phyloP scores from a whole-genome alignment of 495 filamentous ascomycete species.

The Barbatosphaeria neglecta region DNA sequence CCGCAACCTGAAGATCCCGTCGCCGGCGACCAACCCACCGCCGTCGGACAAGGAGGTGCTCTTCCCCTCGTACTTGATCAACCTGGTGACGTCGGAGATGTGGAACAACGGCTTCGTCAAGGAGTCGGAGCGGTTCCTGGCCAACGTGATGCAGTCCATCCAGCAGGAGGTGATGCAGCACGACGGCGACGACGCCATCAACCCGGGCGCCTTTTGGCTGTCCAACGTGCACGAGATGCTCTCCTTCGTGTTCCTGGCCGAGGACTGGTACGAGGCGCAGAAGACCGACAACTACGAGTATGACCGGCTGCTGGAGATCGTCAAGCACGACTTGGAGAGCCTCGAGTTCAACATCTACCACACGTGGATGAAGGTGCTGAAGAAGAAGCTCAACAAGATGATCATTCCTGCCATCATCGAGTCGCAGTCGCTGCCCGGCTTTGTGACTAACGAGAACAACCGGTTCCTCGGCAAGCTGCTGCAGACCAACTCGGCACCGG shows the following conservation, averaged over 20 bases:
- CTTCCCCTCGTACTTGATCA: slow-evolving; percentile 97
- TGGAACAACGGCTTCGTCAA: slow-evolving; percentile 99
- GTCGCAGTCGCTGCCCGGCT: slow-evolving; percentile 93
- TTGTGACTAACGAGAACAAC: slow-evolving; percentile 96
- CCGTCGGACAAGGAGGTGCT: slow-evolving; percentile 97
- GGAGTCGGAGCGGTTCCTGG: slow-evolving; percentile 96
- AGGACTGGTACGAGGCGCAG: slow-evolving; percentile 99
- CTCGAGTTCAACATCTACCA: slow-evolving; percentile 99
- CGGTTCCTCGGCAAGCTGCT: slow-evolving; percentile 95
- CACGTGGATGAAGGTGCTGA: slow-evolving; percentile 99
- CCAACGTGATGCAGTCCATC: slow-evolving; percentile 99
- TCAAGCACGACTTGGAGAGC: slow-evolving; percentile 97
- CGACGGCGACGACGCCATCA: slow-evolving; percentile 93
- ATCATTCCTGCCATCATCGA: slow-evolving; percentile 99
- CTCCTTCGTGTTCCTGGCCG: slow-evolving; percentile 96
- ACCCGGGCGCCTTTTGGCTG: slow-evolving; percentile 96
- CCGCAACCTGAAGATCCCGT: slow-evolving; percentile 87
- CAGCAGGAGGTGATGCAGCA: slow-evolving; percentile 99
- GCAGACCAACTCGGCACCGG: slow-evolving; percentile 73
- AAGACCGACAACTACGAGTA: slow-evolving; percentile 99
- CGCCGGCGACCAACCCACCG: slow-evolving; percentile 68
- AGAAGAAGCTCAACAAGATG: slow-evolving; percentile 99
- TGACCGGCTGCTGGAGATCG: slow-evolving; percentile 92
- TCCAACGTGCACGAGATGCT: slow-evolving; percentile 99
- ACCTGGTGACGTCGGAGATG: slow-evolving; percentile 98